These are phyloP conservation scores for Saccharomycopsis vini DNA, from an alignment of 805 yeast species.

Conservation along the genomic window DNA sequence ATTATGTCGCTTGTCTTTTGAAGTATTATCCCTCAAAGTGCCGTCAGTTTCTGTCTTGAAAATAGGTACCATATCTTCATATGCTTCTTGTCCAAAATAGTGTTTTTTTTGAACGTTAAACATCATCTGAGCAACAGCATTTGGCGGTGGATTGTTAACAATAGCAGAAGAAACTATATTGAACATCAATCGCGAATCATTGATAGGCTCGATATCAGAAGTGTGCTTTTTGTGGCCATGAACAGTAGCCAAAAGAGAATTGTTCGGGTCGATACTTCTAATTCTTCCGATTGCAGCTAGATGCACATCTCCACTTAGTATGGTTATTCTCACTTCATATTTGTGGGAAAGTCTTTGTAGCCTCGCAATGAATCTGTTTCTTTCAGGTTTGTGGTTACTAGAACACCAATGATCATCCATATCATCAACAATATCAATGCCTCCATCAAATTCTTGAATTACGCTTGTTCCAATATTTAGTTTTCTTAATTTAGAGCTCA, in stretches of 20 bases:
- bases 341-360: constrained; percentile 59
- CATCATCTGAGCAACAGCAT: constrained; percentile 66
- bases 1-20: constrained; percentile 28
- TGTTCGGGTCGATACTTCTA: constrained; percentile 31
- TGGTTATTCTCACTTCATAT: constrained; percentile 65
- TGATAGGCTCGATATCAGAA: constrained; percentile 29
- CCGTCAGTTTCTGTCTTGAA: constrained; percentile 52
- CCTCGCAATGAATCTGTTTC: constrained; percentile 57
- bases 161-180: constrained; percentile 88
- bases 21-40: constrained; percentile 25
- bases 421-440: constrained; percentile 85
- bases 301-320: constrained; percentile 91
- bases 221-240: constrained; percentile 28
- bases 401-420: constrained; percentile 97
- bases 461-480: constrained; percentile 48
- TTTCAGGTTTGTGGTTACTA: constrained; percentile 72
- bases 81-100: constrained; percentile 51
- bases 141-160: constrained; percentile 87
- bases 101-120: constrained; percentile 62
- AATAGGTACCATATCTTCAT: constrained; percentile 74
- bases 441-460: constrained; percentile 88
- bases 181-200: constrained; percentile 68
- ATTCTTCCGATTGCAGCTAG: constrained; percentile 76
- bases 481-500: constrained; percentile 2
- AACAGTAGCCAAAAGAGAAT: neutral